Evolutionary conservation across 768 basidiomycete species (phyloP), one percentile per base, ranked within the genome.

Genomic region (Naematelia aurantialba): DNA sequence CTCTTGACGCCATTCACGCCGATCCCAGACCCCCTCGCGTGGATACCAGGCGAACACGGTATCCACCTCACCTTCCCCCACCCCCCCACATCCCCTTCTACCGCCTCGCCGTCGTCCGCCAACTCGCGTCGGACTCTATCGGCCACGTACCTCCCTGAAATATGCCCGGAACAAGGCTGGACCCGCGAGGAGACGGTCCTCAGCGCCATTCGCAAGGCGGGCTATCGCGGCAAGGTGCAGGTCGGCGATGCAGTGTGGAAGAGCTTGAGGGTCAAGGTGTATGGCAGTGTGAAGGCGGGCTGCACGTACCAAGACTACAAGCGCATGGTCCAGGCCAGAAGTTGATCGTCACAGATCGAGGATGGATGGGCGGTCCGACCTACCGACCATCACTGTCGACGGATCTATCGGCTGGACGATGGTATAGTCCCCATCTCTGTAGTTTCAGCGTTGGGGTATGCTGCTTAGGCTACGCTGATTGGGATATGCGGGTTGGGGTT

Each of bases 101-200:
- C 45, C 45, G 21, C 27, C 19, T 44, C 42, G 42, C 42, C 60
- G 12, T 45, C 50, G 30, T 44, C 61, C 0, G 85, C 89, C 13
- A 25, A 52, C 45, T 85, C 80, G 72, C 84, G 83, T 63, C 80
- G 66, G 3, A 58, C 82, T 0, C 85, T 93, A 67, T 83, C 85
- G 11, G 92, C 93, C 5, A 92, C 90, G 0, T 99, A 93, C 78
- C 82, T 99, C 11, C 96, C 96, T 3, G 87, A 97, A 55, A 88
- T 99, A 59, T 87, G 89, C 45, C 83, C 87, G 0, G 89, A 91
- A 34, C 94, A 98, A 77, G 92, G 90, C 5, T 99, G 96, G 96
- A 84, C 86, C 61, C 88, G 88, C 82, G 80, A 87, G 58, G 89
- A 96, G 76, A 87, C 94, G 5, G 79, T 99, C 39, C 87, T 93